phyloP scores from a whole-genome alignment of 164 flowering plant genomes.

The Cinnamomum micranthum region DNA sequence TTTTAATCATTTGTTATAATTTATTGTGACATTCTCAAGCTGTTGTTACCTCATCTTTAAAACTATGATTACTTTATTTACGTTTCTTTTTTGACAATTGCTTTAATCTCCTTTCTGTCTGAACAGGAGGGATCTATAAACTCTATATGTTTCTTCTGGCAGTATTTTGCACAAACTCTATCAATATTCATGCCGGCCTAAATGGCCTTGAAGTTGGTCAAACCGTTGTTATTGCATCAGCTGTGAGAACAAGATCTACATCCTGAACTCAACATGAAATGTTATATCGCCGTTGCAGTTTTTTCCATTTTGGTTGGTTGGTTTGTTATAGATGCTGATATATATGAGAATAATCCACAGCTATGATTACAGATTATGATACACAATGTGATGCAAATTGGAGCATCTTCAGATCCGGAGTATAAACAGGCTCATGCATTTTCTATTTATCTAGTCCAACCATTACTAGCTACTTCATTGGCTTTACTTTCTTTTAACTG shows the following conservation, averaged over 20 bases:
- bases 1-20: too few species aligned
- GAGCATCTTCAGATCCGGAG: slow-evolving; percentile 76
- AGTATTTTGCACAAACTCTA: slow-evolving; percentile 95
- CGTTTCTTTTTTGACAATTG: not conserved
- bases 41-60: not conserved
- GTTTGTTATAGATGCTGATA: slow-evolving; percentile 13
- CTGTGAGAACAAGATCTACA: slow-evolving; percentile 54
- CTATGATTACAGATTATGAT: slow-evolving; percentile 63
- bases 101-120: slow-evolving; percentile 3
- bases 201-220: slow-evolving; percentile 99
- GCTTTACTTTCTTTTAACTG: slow-evolving; percentile 89
- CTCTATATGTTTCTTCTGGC: slow-evolving; percentile 92
- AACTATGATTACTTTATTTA: not conserved
- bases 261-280: not conserved
- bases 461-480: slow-evolving; percentile 79
- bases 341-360: not conserved
- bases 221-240: slow-evolving; percentile 84
- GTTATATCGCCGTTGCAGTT: not conserved
- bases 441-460: slow-evolving; percentile 88
- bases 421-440: slow-evolving; percentile 94
- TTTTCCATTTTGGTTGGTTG: not conserved
- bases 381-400: slow-evolving; percentile 97
- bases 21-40: not conserved
- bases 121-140: slow-evolving; percentile 79
- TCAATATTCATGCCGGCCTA: slow-evolving; percentile 96